phyloP scores from a whole-genome alignment of 2,329 filamentous ascomycete genomes.

The Dactylellina leptospora region DNA sequence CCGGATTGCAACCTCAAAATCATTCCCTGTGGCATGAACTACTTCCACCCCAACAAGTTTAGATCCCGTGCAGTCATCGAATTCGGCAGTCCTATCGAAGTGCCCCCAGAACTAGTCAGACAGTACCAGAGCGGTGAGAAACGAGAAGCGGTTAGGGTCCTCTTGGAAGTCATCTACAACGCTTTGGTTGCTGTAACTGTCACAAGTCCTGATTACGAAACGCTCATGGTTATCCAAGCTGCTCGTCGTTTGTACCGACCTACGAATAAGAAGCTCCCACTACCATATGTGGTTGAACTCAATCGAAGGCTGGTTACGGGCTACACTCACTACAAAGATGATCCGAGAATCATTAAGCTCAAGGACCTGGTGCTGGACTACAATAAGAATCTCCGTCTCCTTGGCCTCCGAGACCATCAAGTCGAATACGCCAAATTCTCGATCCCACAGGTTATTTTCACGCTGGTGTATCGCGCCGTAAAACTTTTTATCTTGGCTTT shows the following conservation, averaged over 20 bases:
- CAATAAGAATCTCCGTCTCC: slow-evolving; percentile 83
- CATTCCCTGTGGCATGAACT: slow-evolving; percentile 98
- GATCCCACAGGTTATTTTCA: slow-evolving; percentile 76
- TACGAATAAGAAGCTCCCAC: slow-evolving; percentile 88
- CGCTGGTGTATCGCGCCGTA: slow-evolving; percentile 78
- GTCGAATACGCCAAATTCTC: slow-evolving; percentile 90
- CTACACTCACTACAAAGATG: slow-evolving; percentile 90
- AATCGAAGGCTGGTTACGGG: slow-evolving; percentile 90
- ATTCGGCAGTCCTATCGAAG: slow-evolving; percentile 87
- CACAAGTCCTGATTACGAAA: slow-evolving; percentile 92
- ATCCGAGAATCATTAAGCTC: slow-evolving; percentile 80
- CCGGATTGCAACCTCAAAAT: slow-evolving; percentile 91
- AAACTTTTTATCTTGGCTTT: slow-evolving; percentile 81
- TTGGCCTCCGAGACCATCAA: slow-evolving; percentile 92
- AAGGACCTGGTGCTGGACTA: slow-evolving; percentile 81
- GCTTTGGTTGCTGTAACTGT: slow-evolving; percentile 88
- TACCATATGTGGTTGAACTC: slow-evolving; percentile 91
- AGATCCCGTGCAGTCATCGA: slow-evolving; percentile 94
- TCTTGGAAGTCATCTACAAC: slow-evolving; percentile 87
- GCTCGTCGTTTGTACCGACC: slow-evolving; percentile 92
- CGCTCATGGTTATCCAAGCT: slow-evolving; percentile 94
- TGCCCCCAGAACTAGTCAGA: slow-evolving; percentile 81
- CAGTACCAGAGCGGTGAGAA: slow-evolving; percentile 84
- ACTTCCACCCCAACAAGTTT: slow-evolving; percentile 99
- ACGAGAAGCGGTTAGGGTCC: slow-evolving; percentile 83